Percentiles rank a stretch among this genome's conserved stretches.
Evolutionary conservation across 345 rosid species (phyloP).

Genomic region (Hibiscus mutabilis): DNA sequence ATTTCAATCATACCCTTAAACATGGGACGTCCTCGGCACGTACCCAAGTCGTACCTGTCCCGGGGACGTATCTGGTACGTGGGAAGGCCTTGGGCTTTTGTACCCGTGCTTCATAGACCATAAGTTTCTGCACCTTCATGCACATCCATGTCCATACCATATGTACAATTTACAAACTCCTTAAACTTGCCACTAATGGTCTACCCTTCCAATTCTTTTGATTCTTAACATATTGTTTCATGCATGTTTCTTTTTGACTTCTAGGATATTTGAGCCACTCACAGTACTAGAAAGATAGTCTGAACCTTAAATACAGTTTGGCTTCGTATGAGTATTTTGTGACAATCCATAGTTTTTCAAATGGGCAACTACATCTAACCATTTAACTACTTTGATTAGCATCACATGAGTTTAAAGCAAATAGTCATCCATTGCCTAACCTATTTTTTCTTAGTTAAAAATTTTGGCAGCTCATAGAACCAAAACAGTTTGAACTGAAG

Average conservation of each 20-base stretch:
- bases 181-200: no score
- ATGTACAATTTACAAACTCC: no score
- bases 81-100: no score
- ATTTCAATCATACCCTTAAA: no score
- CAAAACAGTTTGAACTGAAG: background rate
- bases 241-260: background rate
- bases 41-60: no score
- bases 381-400: background rate
- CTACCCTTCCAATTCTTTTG: no score
- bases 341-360: no score
- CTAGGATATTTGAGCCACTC: background rate
- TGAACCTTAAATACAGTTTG: background rate
- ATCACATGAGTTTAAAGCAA: background rate
- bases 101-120: background rate
- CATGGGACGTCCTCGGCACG: no score
- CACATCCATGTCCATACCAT: background rate
- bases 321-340: background rate
- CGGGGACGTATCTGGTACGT: no score
- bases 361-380: no score
- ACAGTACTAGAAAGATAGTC: background rate
- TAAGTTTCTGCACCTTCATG: background rate
- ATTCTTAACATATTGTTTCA: background rate
- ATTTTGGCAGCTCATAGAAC: background rate
- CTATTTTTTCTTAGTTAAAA: background rate
- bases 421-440: background rate